These are phyloP conservation scores for Apiotrichum siamense DNA, from an alignment of 1,284 basidiomycete genomes.

Conservation along the genomic window DNA sequence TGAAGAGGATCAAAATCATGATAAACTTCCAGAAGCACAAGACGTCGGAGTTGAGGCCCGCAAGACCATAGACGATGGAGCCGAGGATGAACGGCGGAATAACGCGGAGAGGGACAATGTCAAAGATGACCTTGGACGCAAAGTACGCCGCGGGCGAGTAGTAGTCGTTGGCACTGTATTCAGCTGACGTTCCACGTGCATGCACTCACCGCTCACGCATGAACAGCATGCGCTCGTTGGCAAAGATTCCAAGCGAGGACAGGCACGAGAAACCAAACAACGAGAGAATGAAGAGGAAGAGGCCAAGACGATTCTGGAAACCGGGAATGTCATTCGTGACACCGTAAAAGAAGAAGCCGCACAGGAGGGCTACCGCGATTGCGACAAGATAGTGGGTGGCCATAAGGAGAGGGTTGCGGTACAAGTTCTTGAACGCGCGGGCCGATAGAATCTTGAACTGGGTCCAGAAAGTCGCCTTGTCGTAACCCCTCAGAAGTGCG, in stretches of 20 bases:
- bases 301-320: conserved; percentile 73
- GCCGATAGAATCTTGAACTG: conserved; percentile 92
- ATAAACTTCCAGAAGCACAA: conserved; percentile 96
- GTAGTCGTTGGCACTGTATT: conserved; percentile 80
- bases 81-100: conserved; percentile 92
- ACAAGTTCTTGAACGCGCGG: conserved; percentile 96
- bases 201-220: conserved; percentile 78
- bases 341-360: conserved; percentile 48
- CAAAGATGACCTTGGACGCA: conserved; percentile 90
- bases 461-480: conserved; percentile 75
- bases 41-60: conserved; percentile 86
- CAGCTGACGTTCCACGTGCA: background rate
- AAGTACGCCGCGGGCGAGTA: conserved; percentile 96
- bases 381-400: conserved; percentile 83
- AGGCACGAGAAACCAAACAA: conserved; percentile 94
- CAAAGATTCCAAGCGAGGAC: conserved; percentile 84
- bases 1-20: conserved; percentile 88
- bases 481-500: conserved; percentile 64
- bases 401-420: conserved; percentile 84
- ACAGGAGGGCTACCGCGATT: conserved; percentile 67
- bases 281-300: conserved; percentile 94
- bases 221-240: conserved; percentile 88
- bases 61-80: conserved; percentile 85
- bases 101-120: conserved; percentile 86
- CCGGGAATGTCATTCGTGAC: conserved; percentile 80